Evolutionary conservation across 768 basidiomycete genomes (phyloP), one percentile per base, ranked within the genome.

Genomic region (Daedaleopsis sinensis): DNA sequence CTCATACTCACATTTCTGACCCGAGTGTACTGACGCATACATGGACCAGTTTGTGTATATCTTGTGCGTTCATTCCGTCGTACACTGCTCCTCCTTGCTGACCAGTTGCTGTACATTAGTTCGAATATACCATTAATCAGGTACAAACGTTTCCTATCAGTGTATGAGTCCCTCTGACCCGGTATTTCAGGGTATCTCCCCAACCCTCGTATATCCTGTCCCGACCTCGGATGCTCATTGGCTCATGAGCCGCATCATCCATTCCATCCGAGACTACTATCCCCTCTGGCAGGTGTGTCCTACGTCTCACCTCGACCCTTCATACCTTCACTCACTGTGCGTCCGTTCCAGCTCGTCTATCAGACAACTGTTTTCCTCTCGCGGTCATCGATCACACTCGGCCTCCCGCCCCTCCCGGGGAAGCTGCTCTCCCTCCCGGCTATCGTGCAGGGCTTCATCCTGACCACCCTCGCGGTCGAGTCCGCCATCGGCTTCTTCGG

Each of bases 341-440:
- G 49, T 27, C 44, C 46, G 27, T 15, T 61, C 50, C 65, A 93
- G 87, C 84, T 94, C 42, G 85, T 94, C 32, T 94, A 94, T 69
- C 93, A 93, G 79, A 85, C 91, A 21, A 92, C 92, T 44, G 96
- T 97, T 49, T 97, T 98, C 77, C 71, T 98, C 61, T 96, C 96
- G 6, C 90, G 96, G 5, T 96, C 96, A 0, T 90, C 93, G 9
- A 90, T 96, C 59, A 91, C 94, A 8, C 74, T 96, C 43, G 93
- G 92, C 13, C 64, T 97, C 12, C 92, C 93, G 0, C 84, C 95
- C 0, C 78, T 97, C 6, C 93, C 94, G 0, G 71, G 78, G 18
- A 78, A 75, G 0, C 75, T 93, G 9, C 83, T 98, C 13, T 77
- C 90, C 2, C 70, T 93, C 2, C 96, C 96, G 5, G 87, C 93